phyloP scores from a whole-genome alignment of 73 alveolate species.

The Paramecium primaurelia region DNA sequence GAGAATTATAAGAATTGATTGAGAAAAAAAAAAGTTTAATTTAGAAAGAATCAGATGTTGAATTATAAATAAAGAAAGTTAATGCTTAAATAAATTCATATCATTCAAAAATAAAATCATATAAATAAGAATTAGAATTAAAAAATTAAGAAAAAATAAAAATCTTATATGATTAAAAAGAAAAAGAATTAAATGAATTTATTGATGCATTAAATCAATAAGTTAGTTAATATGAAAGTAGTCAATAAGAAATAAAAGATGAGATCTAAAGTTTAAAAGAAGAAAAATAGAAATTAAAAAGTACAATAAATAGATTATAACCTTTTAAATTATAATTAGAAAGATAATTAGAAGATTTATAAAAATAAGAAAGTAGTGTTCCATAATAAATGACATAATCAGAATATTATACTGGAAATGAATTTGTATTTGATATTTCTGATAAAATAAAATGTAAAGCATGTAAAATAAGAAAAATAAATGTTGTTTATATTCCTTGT shows the following conservation, averaged over 20 bases:
- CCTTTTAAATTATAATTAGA: background rate
- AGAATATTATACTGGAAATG: background rate
- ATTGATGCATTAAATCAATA: background rate
- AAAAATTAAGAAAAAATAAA: background rate
- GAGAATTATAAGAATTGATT: background rate
- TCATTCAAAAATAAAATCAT: background rate
- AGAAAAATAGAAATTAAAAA: background rate
- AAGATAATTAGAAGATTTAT: background rate
- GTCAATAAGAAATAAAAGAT: background rate
- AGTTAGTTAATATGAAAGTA: background rate
- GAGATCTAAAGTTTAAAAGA: background rate
- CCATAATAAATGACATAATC: background rate
- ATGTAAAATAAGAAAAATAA: background rate
- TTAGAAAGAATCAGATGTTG: background rate
- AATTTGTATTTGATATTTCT: background rate
- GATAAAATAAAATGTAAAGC: constrained; percentile 13
- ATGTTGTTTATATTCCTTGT: constrained; percentile 2
- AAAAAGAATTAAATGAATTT: background rate
- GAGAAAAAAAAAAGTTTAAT: background rate
- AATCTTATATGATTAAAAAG: background rate
- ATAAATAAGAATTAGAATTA: background rate
- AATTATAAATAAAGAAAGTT: background rate
- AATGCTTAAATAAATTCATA: constrained; percentile 4
- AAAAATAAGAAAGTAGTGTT: background rate
- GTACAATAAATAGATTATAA: background rate